Evolutionary conservation across 768 basidiomycete genomes (phyloP), one percentile per base, ranked within the genome.

Genomic region (Trametes maxima): DNA sequence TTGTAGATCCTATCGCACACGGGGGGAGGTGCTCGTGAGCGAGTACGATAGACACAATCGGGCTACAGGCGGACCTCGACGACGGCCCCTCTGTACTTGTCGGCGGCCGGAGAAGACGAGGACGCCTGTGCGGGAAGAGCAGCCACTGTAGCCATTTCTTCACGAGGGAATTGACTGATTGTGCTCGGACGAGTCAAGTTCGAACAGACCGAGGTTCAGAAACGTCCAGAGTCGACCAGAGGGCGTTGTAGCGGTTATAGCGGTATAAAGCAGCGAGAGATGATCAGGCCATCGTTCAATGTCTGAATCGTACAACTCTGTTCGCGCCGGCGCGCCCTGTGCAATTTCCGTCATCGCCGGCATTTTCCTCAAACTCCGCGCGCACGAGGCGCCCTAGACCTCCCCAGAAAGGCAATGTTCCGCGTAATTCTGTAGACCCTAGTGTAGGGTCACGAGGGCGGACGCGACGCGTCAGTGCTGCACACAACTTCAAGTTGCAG

Each of bases 71-170:
- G 44, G 55, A 90, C 94, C 84, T 96, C 94, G 10, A 96, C 92
- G 25, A 94, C 92, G 2, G 94, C 93, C 1, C 94, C 94, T 21
- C 93, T 82, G 70, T 92, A 95, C 75, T 87, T 91, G 73, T 82
- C 80, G 44, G 24, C 19, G 33, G 50, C 44, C 21, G 56, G 37
- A 13, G 56, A 53, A n/a, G 61, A 53, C 14, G 50, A 53, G 50
- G 43, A 44, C 17, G 49, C 43, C 42, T 56, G 47, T 4, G 33
- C 54, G 33, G 53, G 39, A 17, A 43, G 25, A 39, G 53, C 24
- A 16, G 55, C n/a, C 36, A 28, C 35, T 21, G 57, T 35, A 19
- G 57, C 48, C 57, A 58, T 58, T n/a, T 43, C 46, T 49, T 33
- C 8, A 16, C 22, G 2, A 3, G 17, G 35, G 35, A 36, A 24